Base-by-base conservation (phyloP, 805 yeast species). In the Hanseniaspora lindneri region DNA sequence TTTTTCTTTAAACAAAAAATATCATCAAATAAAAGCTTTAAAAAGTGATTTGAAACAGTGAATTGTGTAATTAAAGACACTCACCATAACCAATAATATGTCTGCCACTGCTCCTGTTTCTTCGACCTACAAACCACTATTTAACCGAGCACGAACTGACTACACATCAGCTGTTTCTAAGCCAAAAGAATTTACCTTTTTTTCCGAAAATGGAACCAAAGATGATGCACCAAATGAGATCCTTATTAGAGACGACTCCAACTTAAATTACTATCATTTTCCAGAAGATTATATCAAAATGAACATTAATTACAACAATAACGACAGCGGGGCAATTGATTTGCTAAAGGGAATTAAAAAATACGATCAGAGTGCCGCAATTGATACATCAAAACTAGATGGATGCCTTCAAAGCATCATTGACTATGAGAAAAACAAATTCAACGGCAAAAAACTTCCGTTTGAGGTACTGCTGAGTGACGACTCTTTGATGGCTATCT, bases 111-210 rank as follows among this genome's bases (percentile, higher is more conserved):
- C 32, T 39, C n/a, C 20, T 24, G 19, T n/a, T n/a, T n/a, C n/a
- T n/a, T n/a, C n/a, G n/a, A 33, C 20, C n/a, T 35, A 41, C 23
- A 48, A 48, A 17, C 51, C 56, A 46, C 49, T 65, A 19, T 61
- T 60, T 41, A 57, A 63, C 14, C 58, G 62, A 46, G 66, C 75
- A 10, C 66, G 83, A 50, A 74, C 85, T 17, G 48, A 44, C 0
- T 69, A 74, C 27, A 73, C 80, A 9, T 77, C 89, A 0, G 76
- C 85, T 1, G 69, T 88, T 47, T 79, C 80, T 57, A 94, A 86
- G 61, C 97, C 98, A 2, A 81, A 80, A 54, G 96, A 92, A 62
- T 55, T 89, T 2, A 69, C 75, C n/a, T 62, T 75, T 3, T 89
- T 69, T 60, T 77, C 89, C 1, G 67, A 86, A 50, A 76, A 74